Conservation (phyloP, 306 rosid genomes). For the apple (Malus domestica) region DNA sequence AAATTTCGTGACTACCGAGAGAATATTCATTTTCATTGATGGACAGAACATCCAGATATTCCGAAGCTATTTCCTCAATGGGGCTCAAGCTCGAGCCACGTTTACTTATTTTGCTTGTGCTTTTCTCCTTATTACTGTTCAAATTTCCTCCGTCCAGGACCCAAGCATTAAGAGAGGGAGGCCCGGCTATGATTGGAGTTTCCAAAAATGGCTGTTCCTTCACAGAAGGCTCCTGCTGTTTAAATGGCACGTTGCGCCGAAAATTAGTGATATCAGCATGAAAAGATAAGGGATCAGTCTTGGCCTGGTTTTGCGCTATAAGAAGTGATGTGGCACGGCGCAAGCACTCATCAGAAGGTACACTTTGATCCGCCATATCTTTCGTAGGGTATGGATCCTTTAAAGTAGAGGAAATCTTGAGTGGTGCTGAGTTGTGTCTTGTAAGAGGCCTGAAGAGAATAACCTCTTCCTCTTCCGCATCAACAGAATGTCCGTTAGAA, state of each 20-base stretch:
- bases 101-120: conserved; percentile 25
- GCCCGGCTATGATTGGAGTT: conserved; percentile 57
- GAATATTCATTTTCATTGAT: conserved; percentile 32
- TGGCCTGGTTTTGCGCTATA: conserved; percentile 59
- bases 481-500: conserved; percentile 27
- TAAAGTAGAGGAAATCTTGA: conserved; percentile 24
- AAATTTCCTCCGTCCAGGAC: conserved; percentile 51
- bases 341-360: conserved; percentile 66
- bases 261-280: conserved; percentile 36
- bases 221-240: conserved; percentile 34
- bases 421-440: conserved; percentile 76
- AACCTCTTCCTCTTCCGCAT: conserved; percentile 78
- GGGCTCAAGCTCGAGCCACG: conserved; percentile 47
- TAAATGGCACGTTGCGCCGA: conserved; percentile 20
- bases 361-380: conserved; percentile 28
- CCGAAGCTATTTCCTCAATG: conserved; percentile 54
- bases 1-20: conserved; percentile 10
- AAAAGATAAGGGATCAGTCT: conserved; percentile 40
- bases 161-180: conserved; percentile 95
- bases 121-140: conserved; percentile 36
- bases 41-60: conserved; percentile 38
- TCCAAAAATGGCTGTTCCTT: conserved; percentile 41
- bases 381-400: conserved; percentile 35
- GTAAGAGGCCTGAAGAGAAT: conserved; percentile 87
- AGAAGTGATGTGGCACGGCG: conserved; percentile 84